phyloP scores from a whole-genome alignment of 768 basidiomycete species.

The Mycena maculata region DNA sequence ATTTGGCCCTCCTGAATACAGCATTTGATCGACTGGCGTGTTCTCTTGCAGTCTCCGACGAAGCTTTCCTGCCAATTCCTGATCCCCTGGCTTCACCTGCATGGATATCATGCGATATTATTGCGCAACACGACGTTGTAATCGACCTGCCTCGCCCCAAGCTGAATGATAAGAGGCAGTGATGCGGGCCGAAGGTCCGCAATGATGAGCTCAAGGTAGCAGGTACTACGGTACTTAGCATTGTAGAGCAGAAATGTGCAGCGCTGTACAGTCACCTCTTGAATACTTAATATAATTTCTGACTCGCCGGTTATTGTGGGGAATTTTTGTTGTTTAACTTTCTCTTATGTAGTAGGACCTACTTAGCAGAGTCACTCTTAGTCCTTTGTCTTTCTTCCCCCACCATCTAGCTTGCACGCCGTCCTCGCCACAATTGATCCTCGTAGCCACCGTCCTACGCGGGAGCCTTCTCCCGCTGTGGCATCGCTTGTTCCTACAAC shows the following conservation, averaged over 20 bases:
- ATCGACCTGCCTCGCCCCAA: background rate
- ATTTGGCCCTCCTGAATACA: background rate
- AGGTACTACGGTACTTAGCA: background rate
- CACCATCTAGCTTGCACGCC: conserved; percentile 19
- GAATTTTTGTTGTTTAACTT: conserved; percentile 12
- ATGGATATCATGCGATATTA: background rate
- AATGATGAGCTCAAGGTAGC: conserved; percentile 23
- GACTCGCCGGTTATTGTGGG: conserved; percentile 1
- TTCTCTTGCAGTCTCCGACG: background rate
- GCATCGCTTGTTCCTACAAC: conserved; percentile 68
- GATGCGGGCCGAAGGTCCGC: conserved; percentile 30
- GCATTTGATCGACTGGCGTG: background rate
- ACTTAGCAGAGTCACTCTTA: background rate
- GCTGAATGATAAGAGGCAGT: conserved; percentile 19
- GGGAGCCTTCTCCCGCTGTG: conserved; percentile 67
- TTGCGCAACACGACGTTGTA: conserved; percentile 2
- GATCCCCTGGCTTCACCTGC: conserved; percentile 10
- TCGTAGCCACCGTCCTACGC: conserved; percentile 64
- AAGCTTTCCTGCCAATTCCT: conserved; percentile 5
- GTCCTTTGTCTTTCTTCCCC: conserved; percentile 35
- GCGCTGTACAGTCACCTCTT: conserved; percentile 2
- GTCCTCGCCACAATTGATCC: conserved; percentile 66
- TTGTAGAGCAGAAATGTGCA: background rate
- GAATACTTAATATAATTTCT: background rate
- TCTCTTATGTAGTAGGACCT: conserved; percentile 26